Evolutionary conservation across 2,329 filamentous ascomycete species (phyloP).

Genomic region (Helminthosporium solani): DNA sequence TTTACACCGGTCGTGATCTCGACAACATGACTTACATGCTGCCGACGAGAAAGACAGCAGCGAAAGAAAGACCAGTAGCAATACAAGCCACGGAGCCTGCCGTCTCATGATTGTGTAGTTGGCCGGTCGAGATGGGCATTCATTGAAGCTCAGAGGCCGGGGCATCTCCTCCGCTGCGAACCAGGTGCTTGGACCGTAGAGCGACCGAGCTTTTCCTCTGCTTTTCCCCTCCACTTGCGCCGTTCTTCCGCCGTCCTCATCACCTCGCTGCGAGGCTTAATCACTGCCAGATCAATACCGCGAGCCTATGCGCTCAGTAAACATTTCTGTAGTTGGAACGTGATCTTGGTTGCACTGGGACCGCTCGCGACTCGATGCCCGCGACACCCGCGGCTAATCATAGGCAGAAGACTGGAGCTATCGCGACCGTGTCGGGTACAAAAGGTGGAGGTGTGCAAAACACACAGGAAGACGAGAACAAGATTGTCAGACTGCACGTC

Average conservation of each 20-base stretch:
- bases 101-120: conserved; percentile 22
- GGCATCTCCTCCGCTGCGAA: conserved; percentile 5
- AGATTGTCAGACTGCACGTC: conserved; percentile 71
- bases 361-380: conserved; percentile 33
- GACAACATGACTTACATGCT: conserved; percentile 40
- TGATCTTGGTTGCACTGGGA: conserved; percentile 16
- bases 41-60: conserved; percentile 45
- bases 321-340: background rate
- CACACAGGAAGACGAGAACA: conserved; percentile 17
- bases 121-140: background rate
- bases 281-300: conserved; percentile 7
- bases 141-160: conserved; percentile 4
- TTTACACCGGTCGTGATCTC: conserved; percentile 1
- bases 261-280: conserved; percentile 9
- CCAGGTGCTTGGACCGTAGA: conserved; percentile 15
- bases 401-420: conserved; percentile 18
- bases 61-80: conserved; percentile 30
- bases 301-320: background rate
- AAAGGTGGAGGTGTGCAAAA: conserved; percentile 14
- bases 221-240: conserved; percentile 29
- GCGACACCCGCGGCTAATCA: conserved; percentile 28
- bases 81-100: conserved; percentile 23
- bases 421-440: conserved; percentile 42
- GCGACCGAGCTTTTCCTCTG: conserved; percentile 27
- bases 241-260: conserved; percentile 14